phyloP scores from a whole-genome alignment of 192 early-diverging fungal species.

The Podila epigama region DNA sequence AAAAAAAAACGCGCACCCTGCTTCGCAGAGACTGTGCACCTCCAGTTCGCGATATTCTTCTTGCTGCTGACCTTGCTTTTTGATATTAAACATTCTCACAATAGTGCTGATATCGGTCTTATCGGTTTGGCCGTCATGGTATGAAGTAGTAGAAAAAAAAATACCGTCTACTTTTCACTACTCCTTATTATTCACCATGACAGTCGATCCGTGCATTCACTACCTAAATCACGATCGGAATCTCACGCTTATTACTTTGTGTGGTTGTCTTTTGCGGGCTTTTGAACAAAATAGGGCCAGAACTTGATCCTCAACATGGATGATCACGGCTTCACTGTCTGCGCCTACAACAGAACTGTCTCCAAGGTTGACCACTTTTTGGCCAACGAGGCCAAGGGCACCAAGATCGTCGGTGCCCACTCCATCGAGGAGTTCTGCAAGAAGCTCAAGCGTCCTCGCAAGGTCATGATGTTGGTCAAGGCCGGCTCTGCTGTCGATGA shows the following conservation, averaged over 20 bases:
- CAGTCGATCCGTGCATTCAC: neutral
- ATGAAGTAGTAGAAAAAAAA: constrained; percentile 15
- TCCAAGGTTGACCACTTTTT: constrained; percentile 96
- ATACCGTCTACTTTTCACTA: neutral
- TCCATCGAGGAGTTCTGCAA: constrained; percentile 93
- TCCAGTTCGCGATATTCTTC: neutral
- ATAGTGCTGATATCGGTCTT: constrained; percentile 95
- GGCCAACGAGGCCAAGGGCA: constrained; percentile 97
- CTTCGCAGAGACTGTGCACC: neutral
- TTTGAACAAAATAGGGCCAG: constrained; percentile 77
- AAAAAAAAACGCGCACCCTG: neutral
- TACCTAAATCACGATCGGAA: neutral
- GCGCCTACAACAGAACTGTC: constrained; percentile 96
- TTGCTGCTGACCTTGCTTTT: neutral
- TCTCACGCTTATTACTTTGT: constrained; percentile 12
- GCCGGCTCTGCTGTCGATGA: constrained; percentile 93
- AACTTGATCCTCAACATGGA: constrained; percentile 99
- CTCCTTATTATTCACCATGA: too few species aligned
- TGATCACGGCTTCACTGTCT: constrained; percentile 94
- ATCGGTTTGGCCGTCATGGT: constrained; percentile 99
- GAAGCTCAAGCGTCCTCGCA: constrained; percentile 94
- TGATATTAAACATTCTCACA: too few species aligned
- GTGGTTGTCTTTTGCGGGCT: neutral
- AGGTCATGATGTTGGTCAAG: constrained; percentile 99
- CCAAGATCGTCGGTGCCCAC: constrained; percentile 92